phyloP scores from a whole-genome alignment of 768 basidiomycete genomes.

The Strobilomyces confusus region DNA sequence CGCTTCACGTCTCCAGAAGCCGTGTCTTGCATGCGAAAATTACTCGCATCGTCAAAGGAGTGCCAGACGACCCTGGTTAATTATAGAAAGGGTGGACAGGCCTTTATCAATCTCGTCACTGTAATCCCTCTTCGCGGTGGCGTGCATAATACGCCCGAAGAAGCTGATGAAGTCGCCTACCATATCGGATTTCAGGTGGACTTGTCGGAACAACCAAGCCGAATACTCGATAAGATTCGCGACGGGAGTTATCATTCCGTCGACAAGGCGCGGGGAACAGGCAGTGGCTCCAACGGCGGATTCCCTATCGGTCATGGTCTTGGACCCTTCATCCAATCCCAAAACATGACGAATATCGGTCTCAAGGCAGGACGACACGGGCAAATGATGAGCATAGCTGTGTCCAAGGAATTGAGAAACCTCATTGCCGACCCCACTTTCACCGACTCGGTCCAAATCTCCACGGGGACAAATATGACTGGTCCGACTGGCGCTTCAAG shows the following conservation, averaged over 20 bases:
- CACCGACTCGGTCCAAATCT: slow-evolving; percentile 43
- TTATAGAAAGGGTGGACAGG: slow-evolving; percentile 76
- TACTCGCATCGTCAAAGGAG: slow-evolving; percentile 72
- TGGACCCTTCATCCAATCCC: slow-evolving; percentile 14
- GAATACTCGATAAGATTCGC: slow-evolving; percentile 72
- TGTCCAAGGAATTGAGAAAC: slow-evolving; percentile 51
- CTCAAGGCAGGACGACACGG: slow-evolving; percentile 23
- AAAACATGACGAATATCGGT: slow-evolving; percentile 18
- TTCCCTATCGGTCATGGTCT: slow-evolving; percentile 1
- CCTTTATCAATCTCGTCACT: slow-evolving; percentile 91
- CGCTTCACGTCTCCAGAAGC: slow-evolving; percentile 61
- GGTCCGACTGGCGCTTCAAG: slow-evolving; percentile 20
- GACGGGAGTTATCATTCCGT: slow-evolving; percentile 70
- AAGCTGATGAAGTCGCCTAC: slow-evolving; percentile 71
- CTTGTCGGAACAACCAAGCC: slow-evolving; percentile 79
- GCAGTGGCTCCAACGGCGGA: not conserved
- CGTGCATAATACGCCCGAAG: slow-evolving; percentile 40
- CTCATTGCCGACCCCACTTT: slow-evolving; percentile 48
- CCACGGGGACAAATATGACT: slow-evolving; percentile 37
- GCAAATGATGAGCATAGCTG: slow-evolving; percentile 31
- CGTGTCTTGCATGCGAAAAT: slow-evolving; percentile 64
- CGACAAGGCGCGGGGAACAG: slow-evolving; percentile 34
- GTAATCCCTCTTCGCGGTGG: slow-evolving; percentile 83
- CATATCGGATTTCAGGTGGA: slow-evolving; percentile 97
- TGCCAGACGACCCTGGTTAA: slow-evolving; percentile 87